Base-by-base conservation (phyloP, 345 rosid species). In the Hibiscus tridactylites region DNA sequence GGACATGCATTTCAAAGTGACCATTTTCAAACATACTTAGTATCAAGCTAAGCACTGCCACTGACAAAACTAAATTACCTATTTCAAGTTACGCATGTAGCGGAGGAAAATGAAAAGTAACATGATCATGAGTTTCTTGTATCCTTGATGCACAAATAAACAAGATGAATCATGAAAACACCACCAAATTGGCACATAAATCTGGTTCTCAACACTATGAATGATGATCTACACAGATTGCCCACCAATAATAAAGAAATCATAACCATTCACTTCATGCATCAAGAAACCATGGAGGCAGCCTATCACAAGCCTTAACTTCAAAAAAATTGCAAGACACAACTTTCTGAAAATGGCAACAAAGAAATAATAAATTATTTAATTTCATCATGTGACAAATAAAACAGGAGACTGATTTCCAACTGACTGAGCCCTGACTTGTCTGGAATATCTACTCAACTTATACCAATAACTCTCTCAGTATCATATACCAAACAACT, bases 211-310 rank as follows among this genome's bases (percentile, higher is more conserved):
- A 71, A 57, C 13, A 11, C 13, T 56, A 6, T 21, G 24, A 19
- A 39, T 21, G 63, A 6, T 37, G 31, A 54, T 39, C 35, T 19
- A 70, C 37, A 70, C 6, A 35, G 2, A 56, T 17, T 24, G 19
- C 39, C 15, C 47, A 7, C 68, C 26, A 10, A 19, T 73, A 47
- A 33, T 16, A 71, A 39, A 61, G 24, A 5, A 24, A 54, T 16
- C n/a, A 31, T 56, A 42, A 58, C 52, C 24, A 74, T 74, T 74
- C 61, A 47, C 71, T 44, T 58, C 44, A 57, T 65, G 71, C 65
- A 44, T 42, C 49, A 58, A 37, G 61, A 57, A 49, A 68, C 42
- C 54, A 49, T 13, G n/a, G 24, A 47, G 21, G 21, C 39, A 5
- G 3, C 50, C 44, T 31, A 5, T 64, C 60, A 29, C 35, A 49